Evolutionary conservation across 495 filamentous ascomycete species (phyloP), one percentile per base, ranked within the genome.

Genomic region (Xylaria flabelliformis): DNA sequence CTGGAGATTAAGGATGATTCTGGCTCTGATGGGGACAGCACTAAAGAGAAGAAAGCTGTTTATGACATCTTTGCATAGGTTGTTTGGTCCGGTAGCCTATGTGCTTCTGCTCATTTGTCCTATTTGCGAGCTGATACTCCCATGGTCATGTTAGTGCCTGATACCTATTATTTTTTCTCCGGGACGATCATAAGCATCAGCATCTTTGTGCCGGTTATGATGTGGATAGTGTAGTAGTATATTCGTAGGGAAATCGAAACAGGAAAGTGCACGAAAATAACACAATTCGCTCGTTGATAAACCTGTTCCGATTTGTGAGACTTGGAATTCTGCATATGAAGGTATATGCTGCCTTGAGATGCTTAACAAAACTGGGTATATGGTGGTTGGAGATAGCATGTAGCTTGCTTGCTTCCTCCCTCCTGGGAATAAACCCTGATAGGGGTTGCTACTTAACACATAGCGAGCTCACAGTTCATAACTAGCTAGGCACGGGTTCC

Each of bases 1-100:
- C 67, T 82, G 59, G 71, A 62, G 34, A 74, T 78, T 24, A 42
- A 50, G 34, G 64, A 63, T 32, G 74, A 76, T 12, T 64, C 53
- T 0, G 64, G 73, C 13, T 42, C 48, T 3, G 69, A 53, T 5
- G 72, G 59, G n/a, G 64, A 26, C 19, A 36, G 29, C 42, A 55
- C 12, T 36, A 13, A 2, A 12, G 53, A 34, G 51, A 48, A 46
- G 24, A 66, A 51, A 17, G 44, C 4, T 29, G 50, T 8, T 24
- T 39, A 48, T 24, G 67, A 36, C 36, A 62, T 63, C 19, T 63
- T 24, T 21, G 67, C 55, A 1, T 70, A 70, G 34, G 1, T 29
- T 4, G 67, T 19, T 36, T 61, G 19, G 17, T 8, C 15, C 41
- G 0, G 5, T 29, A 6, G 9, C 19, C 42, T 53, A 41, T 8